These are phyloP conservation scores for Dictyostelium brefeldianum DNA, from an alignment of 78 protist genomes.

Conservation along the genomic window DNA sequence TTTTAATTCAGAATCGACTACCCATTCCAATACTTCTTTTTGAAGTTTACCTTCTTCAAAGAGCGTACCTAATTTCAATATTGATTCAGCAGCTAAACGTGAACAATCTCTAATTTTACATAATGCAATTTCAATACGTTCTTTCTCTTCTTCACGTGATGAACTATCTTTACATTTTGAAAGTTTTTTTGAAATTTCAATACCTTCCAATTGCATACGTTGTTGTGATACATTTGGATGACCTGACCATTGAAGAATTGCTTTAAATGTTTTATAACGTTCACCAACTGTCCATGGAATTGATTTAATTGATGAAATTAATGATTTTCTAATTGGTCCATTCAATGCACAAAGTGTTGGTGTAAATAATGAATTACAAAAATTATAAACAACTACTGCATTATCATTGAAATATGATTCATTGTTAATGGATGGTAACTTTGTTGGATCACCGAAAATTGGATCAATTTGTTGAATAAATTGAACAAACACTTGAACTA, in stretches of 20 bases:
- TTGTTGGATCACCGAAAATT: slow-evolving; percentile 75
- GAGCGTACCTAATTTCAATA: slow-evolving; percentile 33
- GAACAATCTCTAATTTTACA: slow-evolving; percentile 58
- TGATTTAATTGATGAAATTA: neutral
- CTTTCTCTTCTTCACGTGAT: slow-evolving; percentile 63
- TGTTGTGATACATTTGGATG: slow-evolving; percentile 57
- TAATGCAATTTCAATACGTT: slow-evolving; percentile 27
- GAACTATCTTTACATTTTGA: slow-evolving; percentile 49
- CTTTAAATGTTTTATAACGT: slow-evolving; percentile 63
- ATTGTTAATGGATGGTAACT: slow-evolving; percentile 41
- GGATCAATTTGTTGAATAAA: slow-evolving; percentile 79
- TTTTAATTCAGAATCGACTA: slow-evolving; percentile 60
- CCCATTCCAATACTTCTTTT: slow-evolving; percentile 62
- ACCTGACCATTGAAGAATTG: slow-evolving; percentile 70
- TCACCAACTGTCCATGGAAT: slow-evolving; percentile 83
- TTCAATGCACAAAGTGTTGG: slow-evolving; percentile 62
- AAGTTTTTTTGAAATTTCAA: slow-evolving; percentile 52
- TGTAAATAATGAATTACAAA: slow-evolving; percentile 46
- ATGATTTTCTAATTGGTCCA: slow-evolving; percentile 68
- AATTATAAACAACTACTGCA: slow-evolving; percentile 58
- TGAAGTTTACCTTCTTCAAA: slow-evolving; percentile 61
- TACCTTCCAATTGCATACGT: slow-evolving; percentile 63
- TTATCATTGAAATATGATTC: slow-evolving; percentile 57
- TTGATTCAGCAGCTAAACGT: slow-evolving; percentile 56
- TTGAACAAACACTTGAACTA: slow-evolving; percentile 76